Conservation (phyloP, 805 yeast species). For the Sugiyamaella chiloensis region DNA sequence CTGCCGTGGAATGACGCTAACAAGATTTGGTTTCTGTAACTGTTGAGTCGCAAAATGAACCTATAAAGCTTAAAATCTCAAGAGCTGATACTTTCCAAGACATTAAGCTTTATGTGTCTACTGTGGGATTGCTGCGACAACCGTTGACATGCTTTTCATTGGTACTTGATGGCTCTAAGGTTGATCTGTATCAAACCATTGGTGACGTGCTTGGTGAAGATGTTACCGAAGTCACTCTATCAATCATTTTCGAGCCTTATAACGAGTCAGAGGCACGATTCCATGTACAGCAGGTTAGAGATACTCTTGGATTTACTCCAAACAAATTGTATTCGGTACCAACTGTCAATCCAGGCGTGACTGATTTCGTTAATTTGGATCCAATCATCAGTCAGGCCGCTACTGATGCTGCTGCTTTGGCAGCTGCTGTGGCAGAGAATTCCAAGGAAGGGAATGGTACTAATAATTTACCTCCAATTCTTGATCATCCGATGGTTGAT, state of each 20-base stretch:
- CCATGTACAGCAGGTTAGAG: constrained; percentile 64
- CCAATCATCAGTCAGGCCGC: constrained; percentile 8
- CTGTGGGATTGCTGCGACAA: constrained; percentile 55
- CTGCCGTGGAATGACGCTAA: too few species aligned
- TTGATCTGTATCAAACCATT: constrained; percentile 35
- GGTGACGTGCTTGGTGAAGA: constrained; percentile 32
- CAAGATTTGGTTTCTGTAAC: too few species aligned
- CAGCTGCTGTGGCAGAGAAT: constrained; percentile 16
- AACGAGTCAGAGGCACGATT: constrained; percentile 56
- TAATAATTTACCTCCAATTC: constrained; percentile 13
- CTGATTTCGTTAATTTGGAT: constrained; percentile 39
- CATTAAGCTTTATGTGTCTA: constrained; percentile 54
- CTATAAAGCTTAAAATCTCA: constrained; percentile 12
- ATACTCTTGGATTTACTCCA: constrained; percentile 48
- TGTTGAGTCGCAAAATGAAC: too few species aligned
- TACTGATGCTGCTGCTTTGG: constrained; percentile 16
- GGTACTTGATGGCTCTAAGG: constrained; percentile 35
- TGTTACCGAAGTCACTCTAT: constrained; percentile 37
- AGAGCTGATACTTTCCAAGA: constrained; percentile 50
- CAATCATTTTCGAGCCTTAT: constrained; percentile 54
- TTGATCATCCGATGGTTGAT: constrained; percentile 20
- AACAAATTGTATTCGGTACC: constrained; percentile 37
- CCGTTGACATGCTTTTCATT: constrained; percentile 58
- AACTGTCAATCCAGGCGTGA: constrained; percentile 45
- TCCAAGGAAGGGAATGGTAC: constrained; percentile 9